phyloP scores from a whole-genome alignment of 257 asterid genomes.

The Ligustrum vulgare region DNA sequence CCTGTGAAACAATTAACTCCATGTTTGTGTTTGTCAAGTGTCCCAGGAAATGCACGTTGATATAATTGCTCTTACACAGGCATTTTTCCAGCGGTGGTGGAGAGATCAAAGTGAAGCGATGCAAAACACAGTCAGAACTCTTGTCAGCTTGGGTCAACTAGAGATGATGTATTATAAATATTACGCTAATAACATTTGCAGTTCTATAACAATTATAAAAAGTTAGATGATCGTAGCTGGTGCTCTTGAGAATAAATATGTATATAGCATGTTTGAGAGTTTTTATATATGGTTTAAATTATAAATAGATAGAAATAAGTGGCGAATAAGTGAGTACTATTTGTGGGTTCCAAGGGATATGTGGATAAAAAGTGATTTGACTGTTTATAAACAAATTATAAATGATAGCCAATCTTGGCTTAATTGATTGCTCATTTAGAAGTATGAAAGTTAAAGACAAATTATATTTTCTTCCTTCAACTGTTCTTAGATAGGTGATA shows the following conservation, averaged over 20 bases:
- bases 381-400: too few relatives aligned
- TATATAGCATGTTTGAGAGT: too few relatives aligned
- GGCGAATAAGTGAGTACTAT: too few relatives aligned
- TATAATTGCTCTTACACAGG: conserved; percentile 39
- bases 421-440: neutral
- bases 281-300: too few relatives aligned
- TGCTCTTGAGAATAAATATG: neutral
- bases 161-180: conserved; percentile 69
- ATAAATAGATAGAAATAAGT: too few relatives aligned
- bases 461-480: neutral
- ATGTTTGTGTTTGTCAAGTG: neutral
- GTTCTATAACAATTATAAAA: neutral
- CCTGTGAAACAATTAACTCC: too few relatives aligned
- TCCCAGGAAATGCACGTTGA: conserved; percentile 1
- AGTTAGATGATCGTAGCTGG: neutral
- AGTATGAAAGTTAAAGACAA: neutral
- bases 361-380: too few relatives aligned
- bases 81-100: conserved; percentile 99
- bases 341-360: too few relatives aligned
- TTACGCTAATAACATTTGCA: neutral
- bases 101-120: conserved; percentile 61
- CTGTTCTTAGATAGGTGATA: conserved; percentile 3
- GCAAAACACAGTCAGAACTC: conserved; percentile 57
- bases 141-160: conserved; percentile 83
- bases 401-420: neutral